phyloP scores from a whole-genome alignment of 345 rosid genomes.

The Brassica carinata region DNA sequence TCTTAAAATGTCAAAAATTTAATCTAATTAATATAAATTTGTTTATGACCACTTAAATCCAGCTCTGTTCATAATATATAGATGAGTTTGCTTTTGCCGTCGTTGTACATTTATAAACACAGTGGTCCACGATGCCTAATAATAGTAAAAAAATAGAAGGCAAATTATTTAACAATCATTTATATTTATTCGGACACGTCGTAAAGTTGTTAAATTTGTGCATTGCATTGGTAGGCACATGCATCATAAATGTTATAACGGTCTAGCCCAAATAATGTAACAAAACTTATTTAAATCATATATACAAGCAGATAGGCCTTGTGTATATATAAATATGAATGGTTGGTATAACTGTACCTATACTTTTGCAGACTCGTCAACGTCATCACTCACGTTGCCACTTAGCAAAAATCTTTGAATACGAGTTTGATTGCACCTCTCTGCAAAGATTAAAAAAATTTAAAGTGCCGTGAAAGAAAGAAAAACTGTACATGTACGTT shows the following conservation, averaged over 20 bases:
- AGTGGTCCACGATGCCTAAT: not conserved
- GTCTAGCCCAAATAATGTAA: slow-evolving; percentile 26
- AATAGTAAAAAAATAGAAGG: not conserved
- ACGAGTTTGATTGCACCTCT: not conserved
- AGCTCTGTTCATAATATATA: not conserved
- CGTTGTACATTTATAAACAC: slow-evolving; percentile 1
- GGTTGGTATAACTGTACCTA: slow-evolving; percentile 13
- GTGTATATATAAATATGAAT: not conserved
- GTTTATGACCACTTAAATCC: not conserved
- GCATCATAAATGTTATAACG: slow-evolving; percentile 35
- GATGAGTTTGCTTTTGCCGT: not conserved
- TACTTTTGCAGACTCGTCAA: not conserved
- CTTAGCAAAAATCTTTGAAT: not conserved
- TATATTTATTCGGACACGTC: slow-evolving; percentile 21
- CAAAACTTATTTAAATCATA: slow-evolving; percentile 16
- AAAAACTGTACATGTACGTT: not conserved
- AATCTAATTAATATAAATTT: too few relatives aligned
- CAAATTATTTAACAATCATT: not conserved
- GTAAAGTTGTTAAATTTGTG: not conserved
- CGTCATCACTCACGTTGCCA: not conserved
- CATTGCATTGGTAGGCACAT: slow-evolving; percentile 30
- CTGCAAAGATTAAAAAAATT: not conserved
- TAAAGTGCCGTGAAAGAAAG: not conserved
- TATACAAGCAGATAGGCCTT: not conserved
- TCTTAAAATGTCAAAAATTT: not conserved